Conservation (phyloP, 108 stramenopile genomes). For the Cyclotella distinguenda region DNA sequence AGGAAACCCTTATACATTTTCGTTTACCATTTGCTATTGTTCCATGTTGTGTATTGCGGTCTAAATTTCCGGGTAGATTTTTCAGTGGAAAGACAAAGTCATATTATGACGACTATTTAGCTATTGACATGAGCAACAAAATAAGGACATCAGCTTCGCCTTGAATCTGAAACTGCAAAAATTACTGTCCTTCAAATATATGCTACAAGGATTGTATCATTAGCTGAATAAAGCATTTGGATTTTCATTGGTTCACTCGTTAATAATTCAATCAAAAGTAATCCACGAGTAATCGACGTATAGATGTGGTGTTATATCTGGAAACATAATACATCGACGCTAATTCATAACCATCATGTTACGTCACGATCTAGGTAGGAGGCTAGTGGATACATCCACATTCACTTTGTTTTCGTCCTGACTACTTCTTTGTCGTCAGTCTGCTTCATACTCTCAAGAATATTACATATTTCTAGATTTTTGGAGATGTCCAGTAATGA, state of each 20-base stretch:
- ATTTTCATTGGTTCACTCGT: not conserved
- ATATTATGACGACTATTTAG: constrained; percentile 55
- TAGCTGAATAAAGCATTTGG: not conserved
- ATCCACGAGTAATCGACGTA: too few relatives aligned
- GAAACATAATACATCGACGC: too few relatives aligned
- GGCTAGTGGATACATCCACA: too few relatives aligned
- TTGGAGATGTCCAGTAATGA: not conserved
- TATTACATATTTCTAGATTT: not conserved
- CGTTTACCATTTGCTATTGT: constrained; percentile 69
- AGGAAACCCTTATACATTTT: too few relatives aligned
- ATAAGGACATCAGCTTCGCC: constrained; percentile 49
- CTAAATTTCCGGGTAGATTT: constrained; percentile 60
- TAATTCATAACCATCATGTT: too few relatives aligned
- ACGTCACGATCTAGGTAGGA: too few relatives aligned
- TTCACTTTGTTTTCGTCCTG: not conserved
- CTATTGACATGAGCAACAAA: constrained; percentile 34
- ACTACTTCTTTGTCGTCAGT: not conserved
- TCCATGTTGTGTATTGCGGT: constrained; percentile 74
- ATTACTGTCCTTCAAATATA: constrained; percentile 68
- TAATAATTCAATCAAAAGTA: not conserved
- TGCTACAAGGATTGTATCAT: constrained; percentile 16
- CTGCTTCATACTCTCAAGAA: not conserved
- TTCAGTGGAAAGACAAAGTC: constrained; percentile 50
- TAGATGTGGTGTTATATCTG: too few relatives aligned
- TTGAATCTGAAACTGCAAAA: constrained; percentile 61